Percentiles rank a stretch among this genome's conserved stretches.
phyloP scores from a whole-genome alignment of 2,329 filamentous ascomycete genomes.

The Fusarium concolor region DNA sequence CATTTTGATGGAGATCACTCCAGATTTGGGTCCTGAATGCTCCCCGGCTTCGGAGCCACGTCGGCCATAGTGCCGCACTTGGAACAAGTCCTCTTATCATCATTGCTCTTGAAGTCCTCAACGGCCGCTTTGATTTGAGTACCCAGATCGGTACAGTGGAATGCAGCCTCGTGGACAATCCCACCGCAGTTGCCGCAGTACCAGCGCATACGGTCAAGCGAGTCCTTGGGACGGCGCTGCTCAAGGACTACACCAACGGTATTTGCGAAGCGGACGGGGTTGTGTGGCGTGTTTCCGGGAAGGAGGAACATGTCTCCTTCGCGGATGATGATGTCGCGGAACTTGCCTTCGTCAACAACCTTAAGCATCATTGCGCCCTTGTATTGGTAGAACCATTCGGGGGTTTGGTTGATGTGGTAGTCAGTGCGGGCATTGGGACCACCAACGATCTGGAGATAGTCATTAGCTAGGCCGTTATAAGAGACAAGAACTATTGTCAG shows the following conservation, averaged over 20 bases:
- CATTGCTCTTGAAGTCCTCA: slow-evolving; percentile 77
- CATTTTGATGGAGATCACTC: slow-evolving; percentile 30
- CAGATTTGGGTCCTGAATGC: slow-evolving; percentile 70
- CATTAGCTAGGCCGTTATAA: background rate
- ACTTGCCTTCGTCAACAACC: slow-evolving; percentile 78
- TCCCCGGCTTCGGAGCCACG: slow-evolving; percentile 71
- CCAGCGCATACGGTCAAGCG: slow-evolving; percentile 86
- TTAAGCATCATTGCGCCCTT: slow-evolving; percentile 93
- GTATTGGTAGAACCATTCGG: slow-evolving; percentile 99
- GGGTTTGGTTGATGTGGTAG: slow-evolving; percentile 97
- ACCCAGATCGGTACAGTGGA: slow-evolving; percentile 90
- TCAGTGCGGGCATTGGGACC: slow-evolving; percentile 96
- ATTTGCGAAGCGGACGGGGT: slow-evolving; percentile 91
- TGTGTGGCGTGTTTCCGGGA: slow-evolving; percentile 94
- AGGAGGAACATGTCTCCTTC: slow-evolving; percentile 96
- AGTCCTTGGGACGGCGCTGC: slow-evolving; percentile 77
- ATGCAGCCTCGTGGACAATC: slow-evolving; percentile 85
- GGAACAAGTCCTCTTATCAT: slow-evolving; percentile 77
- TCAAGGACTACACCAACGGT: slow-evolving; percentile 96
- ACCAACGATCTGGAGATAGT: slow-evolving; percentile 77
- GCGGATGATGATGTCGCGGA: slow-evolving; percentile 87
- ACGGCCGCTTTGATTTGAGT: slow-evolving; percentile 96
- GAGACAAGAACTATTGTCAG: background rate
- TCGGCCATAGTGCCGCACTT: slow-evolving; percentile 82
- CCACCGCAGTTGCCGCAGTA: slow-evolving; percentile 80